A percentile compares a stretch with the other conserved stretches of the same genome.
Conservation (phyloP, 192 early-diverging fungal species). For the Jimgerdemannia flammicorona region DNA sequence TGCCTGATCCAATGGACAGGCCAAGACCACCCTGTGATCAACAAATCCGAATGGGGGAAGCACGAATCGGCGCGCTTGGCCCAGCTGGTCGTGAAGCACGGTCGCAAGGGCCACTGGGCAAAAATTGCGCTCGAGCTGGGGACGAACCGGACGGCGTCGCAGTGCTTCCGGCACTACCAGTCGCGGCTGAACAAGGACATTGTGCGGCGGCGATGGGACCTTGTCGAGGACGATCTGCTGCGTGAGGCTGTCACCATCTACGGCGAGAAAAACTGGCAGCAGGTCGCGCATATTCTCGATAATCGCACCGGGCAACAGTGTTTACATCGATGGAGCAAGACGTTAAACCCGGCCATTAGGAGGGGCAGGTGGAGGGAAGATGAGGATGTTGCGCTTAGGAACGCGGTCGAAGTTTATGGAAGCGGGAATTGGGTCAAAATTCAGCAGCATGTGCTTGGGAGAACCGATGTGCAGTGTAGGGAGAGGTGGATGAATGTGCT, state of each 20-base stretch:
- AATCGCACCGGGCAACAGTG: conserved; percentile 70
- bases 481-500: conserved; percentile 75
- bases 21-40: conserved; percentile 76
- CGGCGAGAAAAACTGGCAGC: conserved; percentile 73
- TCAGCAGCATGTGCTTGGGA: conserved; percentile 61
- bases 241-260: conserved; percentile 58
- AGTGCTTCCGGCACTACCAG: conserved; percentile 72
- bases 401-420: conserved; percentile 64
- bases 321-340: conserved; percentile 69
- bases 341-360: conserved; percentile 61
- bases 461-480: conserved; percentile 77
- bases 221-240: conserved; percentile 63
- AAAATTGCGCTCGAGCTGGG: conserved; percentile 55
- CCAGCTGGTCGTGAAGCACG: conserved; percentile 39
- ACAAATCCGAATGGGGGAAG: conserved; percentile 62
- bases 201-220: conserved; percentile 54
- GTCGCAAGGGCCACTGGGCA: conserved; percentile 58
- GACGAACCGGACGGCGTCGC: conserved; percentile 65
- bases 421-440: conserved; percentile 68
- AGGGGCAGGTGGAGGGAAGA: conserved; percentile 62
- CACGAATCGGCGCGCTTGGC: conserved; percentile 48
- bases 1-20: conserved; percentile 78
- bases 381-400: conserved; percentile 63
- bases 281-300: conserved; percentile 58
- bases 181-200: conserved; percentile 38